phyloP scores from a whole-genome alignment of 2,329 filamentous ascomycete species.

The Capronia epimyces region DNA sequence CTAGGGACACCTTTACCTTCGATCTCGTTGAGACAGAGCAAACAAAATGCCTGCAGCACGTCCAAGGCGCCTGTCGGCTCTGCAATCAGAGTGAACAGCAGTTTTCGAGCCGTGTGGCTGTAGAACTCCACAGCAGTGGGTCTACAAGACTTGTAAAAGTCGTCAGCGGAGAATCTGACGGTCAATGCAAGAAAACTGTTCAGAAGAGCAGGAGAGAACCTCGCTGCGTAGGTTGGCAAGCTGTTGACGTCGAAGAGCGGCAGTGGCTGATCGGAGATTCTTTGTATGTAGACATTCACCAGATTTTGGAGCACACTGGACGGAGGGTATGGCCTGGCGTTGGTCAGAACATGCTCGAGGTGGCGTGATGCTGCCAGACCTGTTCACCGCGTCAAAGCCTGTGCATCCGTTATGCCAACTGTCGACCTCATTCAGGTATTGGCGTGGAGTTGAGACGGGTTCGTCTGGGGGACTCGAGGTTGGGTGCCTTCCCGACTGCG shows the following conservation, averaged over 20 bases:
- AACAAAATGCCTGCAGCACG: slow-evolving; percentile 20
- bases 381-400: slow-evolving; percentile 3
- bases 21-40: slow-evolving; percentile 22
- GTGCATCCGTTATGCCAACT: neutral
- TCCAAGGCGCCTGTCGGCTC: slow-evolving; percentile 11
- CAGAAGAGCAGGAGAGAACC: slow-evolving; percentile 39
- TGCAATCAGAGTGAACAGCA: slow-evolving; percentile 13
- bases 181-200: slow-evolving; percentile 41
- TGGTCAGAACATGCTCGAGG: slow-evolving; percentile 17
- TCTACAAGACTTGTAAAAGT: slow-evolving; percentile 25
- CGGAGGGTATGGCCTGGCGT: slow-evolving; percentile 34
- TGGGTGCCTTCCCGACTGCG: slow-evolving; percentile 10
- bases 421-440: neutral
- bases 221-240: slow-evolving; percentile 26
- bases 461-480: slow-evolving; percentile 3
- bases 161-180: slow-evolving; percentile 39
- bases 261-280: slow-evolving; percentile 49
- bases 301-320: slow-evolving; percentile 38
- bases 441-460: neutral
- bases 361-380: neutral
- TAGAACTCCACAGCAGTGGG: slow-evolving; percentile 31
- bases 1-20: slow-evolving; percentile 9
- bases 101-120: slow-evolving; percentile 34
- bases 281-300: slow-evolving; percentile 43
- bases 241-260: slow-evolving; percentile 39